Evolutionary conservation across 495 filamentous ascomycete species (phyloP).

Genomic region (Glonium stellatum): DNA sequence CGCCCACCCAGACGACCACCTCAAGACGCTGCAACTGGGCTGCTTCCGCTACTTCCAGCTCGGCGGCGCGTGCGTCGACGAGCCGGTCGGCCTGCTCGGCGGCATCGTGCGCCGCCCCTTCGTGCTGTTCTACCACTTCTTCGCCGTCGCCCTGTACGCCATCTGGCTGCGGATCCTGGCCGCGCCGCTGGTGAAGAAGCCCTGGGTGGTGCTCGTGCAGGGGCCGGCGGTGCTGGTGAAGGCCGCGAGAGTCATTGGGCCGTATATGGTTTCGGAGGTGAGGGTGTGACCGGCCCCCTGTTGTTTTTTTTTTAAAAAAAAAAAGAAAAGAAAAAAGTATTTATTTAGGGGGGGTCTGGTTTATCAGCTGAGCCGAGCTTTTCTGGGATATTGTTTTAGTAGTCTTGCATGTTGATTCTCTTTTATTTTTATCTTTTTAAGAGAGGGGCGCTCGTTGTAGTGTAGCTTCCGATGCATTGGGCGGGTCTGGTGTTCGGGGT

Average conservation of each 20-base stretch:
- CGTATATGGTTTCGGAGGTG: constrained; percentile 28
- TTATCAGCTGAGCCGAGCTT: too few species aligned
- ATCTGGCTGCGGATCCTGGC: constrained; percentile 56
- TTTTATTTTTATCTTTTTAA: too few species aligned
- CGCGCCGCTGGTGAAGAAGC: constrained; percentile 7
- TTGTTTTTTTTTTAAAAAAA: too few species aligned
- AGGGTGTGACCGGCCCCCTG: constrained; percentile 12
- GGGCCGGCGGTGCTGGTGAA: constrained; percentile 23
- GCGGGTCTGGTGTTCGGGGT: too few species aligned
- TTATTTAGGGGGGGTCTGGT: too few species aligned
- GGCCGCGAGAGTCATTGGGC: constrained; percentile 28
- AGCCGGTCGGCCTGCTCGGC: constrained; percentile 74
- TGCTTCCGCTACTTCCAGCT: constrained; percentile 90
- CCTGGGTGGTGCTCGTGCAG: constrained; percentile 16
- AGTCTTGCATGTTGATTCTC: too few species aligned
- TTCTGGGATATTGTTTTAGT: too few species aligned
- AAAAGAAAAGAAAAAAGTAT: too few species aligned
- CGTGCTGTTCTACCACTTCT: constrained; percentile 87
- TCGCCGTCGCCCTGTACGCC: constrained; percentile 79
- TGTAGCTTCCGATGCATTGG: too few species aligned
- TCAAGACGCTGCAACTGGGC: constrained; percentile 75
- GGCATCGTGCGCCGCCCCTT: constrained; percentile 73
- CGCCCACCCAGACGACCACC: constrained; percentile 47
- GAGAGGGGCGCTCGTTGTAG: too few species aligned
- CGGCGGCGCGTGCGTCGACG: constrained; percentile 62